Base-by-base conservation (phyloP, 116 monocot species). In the Papilionanthe hybrid region DNA sequence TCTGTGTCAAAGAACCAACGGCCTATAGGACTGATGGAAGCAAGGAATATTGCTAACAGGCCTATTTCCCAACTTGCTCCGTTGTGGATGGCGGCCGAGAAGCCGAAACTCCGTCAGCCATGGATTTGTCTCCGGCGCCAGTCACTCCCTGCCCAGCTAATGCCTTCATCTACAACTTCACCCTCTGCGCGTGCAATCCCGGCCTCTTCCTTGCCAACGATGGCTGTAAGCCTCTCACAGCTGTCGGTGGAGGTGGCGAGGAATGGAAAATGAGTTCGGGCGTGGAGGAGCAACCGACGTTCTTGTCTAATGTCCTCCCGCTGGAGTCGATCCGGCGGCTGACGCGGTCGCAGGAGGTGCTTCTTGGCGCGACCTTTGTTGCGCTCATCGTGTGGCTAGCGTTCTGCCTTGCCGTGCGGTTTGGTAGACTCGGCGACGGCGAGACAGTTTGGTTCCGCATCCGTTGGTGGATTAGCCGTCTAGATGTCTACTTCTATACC, bases 381-480 rank as follows among this genome's bases (percentile, higher is more conserved):
- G 42, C 67, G 12, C 80, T 97, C 15, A 8, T 92, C 42, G 43
- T 63, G 27, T 97, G 97, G 97, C 68, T 97, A 58, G 29, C 74
- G 19, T 88, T 91, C 78, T 94, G 97, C 85, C 17, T 84, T 27
- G 81, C 19, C 28, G 42, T 91, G 28, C 86, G 94, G 57, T 79
- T 86, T 29, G 75, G 76, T 79, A 87, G 78, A 79, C 5, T 88
- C 41, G 79, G 81, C 0, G 79, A 81, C 5, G 88, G 89, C 65
- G 82, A 56, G 80, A 90, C 72, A 55, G 2, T 84, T 53, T 91
- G 90, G 93, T 96, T 94, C 75, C 79, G 82, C 27, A 25, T 92
- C n/a, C 81, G 97, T 58, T 92, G 94, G 94, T 84, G 85, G 91
- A 85, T 97, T 68, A 88, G 94, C 71, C 85, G 91, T n/a, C 75